Evolutionary conservation across 192 early-diverging fungal species (phyloP).

Genomic region (Coemansia sp.): DNA sequence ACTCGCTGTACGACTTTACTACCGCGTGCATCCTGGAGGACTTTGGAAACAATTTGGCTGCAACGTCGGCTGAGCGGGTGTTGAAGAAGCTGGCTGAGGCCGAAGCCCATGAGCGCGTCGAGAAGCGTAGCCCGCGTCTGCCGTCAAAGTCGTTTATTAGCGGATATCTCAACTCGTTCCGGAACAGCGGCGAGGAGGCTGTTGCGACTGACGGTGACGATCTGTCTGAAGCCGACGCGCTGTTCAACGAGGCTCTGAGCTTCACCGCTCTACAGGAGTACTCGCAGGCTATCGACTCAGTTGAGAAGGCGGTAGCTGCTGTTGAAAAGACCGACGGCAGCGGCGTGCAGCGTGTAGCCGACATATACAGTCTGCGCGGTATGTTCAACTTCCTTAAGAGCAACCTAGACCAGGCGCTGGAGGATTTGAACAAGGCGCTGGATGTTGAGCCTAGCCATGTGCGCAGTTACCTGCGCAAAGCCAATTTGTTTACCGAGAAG

Average conservation of each 20-base stretch:
- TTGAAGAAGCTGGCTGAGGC: slow-evolving; percentile 77
- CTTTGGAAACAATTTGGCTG: slow-evolving; percentile 82
- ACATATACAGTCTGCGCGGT: slow-evolving; percentile 82
- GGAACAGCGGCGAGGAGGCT: slow-evolving; percentile 44
- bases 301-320: slow-evolving; percentile 66
- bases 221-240: slow-evolving; percentile 39
- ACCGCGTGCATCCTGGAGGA: slow-evolving; percentile 92
- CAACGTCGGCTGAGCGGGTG: slow-evolving; percentile 82
- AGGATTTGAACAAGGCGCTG: slow-evolving; percentile 77
- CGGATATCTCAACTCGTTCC: slow-evolving; percentile 94
- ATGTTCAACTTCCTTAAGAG: slow-evolving; percentile 89
- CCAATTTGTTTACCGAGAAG: slow-evolving; percentile 89
- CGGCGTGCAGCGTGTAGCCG: slow-evolving; percentile 53
- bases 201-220: slow-evolving; percentile 22
- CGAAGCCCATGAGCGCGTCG: slow-evolving; percentile 70
- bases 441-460: slow-evolving; percentile 75
- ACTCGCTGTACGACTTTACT: slow-evolving; percentile 80
- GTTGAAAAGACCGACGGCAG: slow-evolving; percentile 51
- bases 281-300: slow-evolving; percentile 59
- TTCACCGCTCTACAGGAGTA: slow-evolving; percentile 59
- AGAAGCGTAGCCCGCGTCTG: slow-evolving; percentile 63
- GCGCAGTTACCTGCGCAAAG: slow-evolving; percentile 85
- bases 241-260: slow-evolving; percentile 59
- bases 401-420: slow-evolving; percentile 69
- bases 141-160: slow-evolving; percentile 91